Conservation (phyloP, 169 alveolate species). For the Neospora caninum region DNA sequence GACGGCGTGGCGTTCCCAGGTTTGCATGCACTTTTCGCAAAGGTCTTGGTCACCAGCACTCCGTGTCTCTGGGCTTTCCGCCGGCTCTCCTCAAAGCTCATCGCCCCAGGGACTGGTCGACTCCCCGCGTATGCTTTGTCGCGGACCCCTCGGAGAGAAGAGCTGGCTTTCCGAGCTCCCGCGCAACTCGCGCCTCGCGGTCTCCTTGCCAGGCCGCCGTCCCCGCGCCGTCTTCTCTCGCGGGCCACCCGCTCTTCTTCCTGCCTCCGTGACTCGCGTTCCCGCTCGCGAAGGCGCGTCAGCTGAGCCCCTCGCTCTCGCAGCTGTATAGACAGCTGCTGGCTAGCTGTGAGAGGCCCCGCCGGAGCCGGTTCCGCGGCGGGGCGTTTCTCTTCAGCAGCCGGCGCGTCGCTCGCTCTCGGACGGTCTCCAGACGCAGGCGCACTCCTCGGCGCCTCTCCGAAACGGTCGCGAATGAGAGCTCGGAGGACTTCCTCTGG, state of each 20-base stretch:
- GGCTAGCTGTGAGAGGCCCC: background rate
- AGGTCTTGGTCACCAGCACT: background rate
- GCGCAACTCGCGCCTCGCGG: background rate
- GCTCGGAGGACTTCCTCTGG: background rate
- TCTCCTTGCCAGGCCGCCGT: background rate
- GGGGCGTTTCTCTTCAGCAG: background rate
- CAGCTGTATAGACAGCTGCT: conserved; percentile 13
- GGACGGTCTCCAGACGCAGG: no score
- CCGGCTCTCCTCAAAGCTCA: conserved; percentile 18
- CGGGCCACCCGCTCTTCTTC: background rate
- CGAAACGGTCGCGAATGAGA: background rate
- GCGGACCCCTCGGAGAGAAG: background rate
- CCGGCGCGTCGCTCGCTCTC: background rate
- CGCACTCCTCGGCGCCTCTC: background rate
- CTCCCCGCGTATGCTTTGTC: background rate
- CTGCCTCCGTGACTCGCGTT: background rate
- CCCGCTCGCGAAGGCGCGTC: background rate
- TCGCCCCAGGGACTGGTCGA: background rate
- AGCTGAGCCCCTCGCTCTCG: background rate
- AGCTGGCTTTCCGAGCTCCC: background rate
- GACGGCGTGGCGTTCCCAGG: background rate
- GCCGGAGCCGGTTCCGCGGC: background rate
- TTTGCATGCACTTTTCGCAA: background rate
- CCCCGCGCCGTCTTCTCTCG: background rate
- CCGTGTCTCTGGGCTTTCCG: conserved; percentile 13